These are phyloP conservation scores for Aspergillus floridensis DNA, from an alignment of 2,329 filamentous ascomycete species.

Conservation along the genomic window DNA sequence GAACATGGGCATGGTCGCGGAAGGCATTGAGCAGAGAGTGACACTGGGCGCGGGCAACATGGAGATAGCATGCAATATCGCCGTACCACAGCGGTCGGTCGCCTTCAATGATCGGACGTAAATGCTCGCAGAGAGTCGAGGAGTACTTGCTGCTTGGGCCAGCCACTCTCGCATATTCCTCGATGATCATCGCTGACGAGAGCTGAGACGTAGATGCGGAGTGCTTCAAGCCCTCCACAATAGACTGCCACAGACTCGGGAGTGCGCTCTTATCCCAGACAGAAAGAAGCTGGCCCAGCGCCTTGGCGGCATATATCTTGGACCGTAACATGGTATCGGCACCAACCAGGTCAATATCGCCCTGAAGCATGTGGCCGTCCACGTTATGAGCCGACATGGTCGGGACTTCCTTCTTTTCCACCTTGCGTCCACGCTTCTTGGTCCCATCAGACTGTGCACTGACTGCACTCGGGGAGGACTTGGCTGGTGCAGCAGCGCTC, in stretches of 20 bases:
- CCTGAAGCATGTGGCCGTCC: slow-evolving; percentile 96
- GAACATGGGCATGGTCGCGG: slow-evolving; percentile 82
- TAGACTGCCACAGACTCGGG: slow-evolving; percentile 58
- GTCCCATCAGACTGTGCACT: slow-evolving; percentile 58
- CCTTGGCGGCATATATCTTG: slow-evolving; percentile 79
- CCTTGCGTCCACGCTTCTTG: slow-evolving; percentile 75
- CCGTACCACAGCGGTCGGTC: slow-evolving; percentile 81
- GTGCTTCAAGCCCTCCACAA: slow-evolving; percentile 68
- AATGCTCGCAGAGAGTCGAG: slow-evolving; percentile 49
- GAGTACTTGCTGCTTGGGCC: slow-evolving; percentile 35
- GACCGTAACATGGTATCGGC: slow-evolving; percentile 85
- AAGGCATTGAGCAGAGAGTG: slow-evolving; percentile 88
- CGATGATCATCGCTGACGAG: slow-evolving; percentile 75
- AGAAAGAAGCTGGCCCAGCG: slow-evolving; percentile 80
- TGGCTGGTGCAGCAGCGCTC: slow-evolving; percentile 34
- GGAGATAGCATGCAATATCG: slow-evolving; percentile 85
- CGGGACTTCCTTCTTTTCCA: slow-evolving; percentile 74
- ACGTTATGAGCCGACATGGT: slow-evolving; percentile 80
- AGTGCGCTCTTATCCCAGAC: slow-evolving; percentile 61
- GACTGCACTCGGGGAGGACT: slow-evolving; percentile 44
- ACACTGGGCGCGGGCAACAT: slow-evolving; percentile 86
- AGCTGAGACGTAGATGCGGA: slow-evolving; percentile 83
- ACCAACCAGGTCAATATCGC: slow-evolving; percentile 91
- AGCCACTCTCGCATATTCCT: slow-evolving; percentile 72
- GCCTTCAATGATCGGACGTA: slow-evolving; percentile 75